A percentile compares a stretch with the other conserved stretches of the same genome.
These are phyloP conservation scores for Porcisia deanei DNA, from an alignment of 208 protist species.

Conservation along the genomic window DNA sequence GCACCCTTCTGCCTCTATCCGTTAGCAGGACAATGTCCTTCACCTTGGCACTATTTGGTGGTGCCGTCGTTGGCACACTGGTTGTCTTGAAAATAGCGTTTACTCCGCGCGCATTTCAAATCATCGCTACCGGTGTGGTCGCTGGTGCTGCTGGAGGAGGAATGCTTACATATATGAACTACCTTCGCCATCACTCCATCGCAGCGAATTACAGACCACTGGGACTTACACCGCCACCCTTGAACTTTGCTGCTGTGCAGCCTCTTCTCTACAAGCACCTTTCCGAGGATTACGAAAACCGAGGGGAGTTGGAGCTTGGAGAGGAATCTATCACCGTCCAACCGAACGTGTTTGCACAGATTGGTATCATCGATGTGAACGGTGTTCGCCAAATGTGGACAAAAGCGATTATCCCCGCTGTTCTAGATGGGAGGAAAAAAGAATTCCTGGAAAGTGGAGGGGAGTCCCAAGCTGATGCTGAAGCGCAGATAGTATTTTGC, in stretches of 20 bases:
- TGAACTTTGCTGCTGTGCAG: constrained; percentile 53
- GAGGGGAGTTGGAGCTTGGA: constrained; percentile 57
- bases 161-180: constrained; percentile 50
- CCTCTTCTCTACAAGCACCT: constrained; percentile 59
- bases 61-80: constrained; percentile 34
- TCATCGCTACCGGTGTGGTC: constrained; percentile 34
- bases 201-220: constrained; percentile 41
- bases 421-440: constrained; percentile 16
- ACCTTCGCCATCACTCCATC: constrained; percentile 54
- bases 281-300: constrained; percentile 55
- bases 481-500: constrained; percentile 72
- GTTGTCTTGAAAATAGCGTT: constrained; percentile 38
- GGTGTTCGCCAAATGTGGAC: constrained; percentile 81
- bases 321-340: constrained; percentile 75
- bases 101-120: constrained; percentile 43
- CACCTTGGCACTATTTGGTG: constrained; percentile 34
- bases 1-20: not conserved
- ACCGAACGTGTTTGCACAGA: constrained; percentile 80
- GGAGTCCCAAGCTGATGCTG: constrained; percentile 33
- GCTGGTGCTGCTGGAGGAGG: constrained; percentile 39
- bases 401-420: constrained; percentile 52
- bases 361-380: constrained; percentile 70
- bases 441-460: constrained; percentile 29
- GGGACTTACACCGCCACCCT: constrained; percentile 31
- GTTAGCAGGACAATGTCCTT: constrained; percentile 30